Base-by-base conservation (phyloP, 2,329 filamentous ascomycete genomes). In the Ilyonectria robusta region DNA sequence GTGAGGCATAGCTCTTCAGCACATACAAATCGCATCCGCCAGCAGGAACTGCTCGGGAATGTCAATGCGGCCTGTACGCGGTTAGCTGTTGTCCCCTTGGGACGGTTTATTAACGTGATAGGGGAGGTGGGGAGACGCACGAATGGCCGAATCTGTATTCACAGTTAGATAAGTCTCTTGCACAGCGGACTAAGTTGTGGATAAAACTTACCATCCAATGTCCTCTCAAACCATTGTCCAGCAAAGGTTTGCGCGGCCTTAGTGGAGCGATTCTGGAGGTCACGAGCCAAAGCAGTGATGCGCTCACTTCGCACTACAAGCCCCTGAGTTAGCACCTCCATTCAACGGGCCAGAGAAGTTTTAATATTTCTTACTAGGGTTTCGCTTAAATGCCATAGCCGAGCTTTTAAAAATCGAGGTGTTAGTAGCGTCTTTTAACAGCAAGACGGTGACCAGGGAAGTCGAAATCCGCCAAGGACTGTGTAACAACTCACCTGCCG, bases 41-140 rank as follows among this genome's bases (percentile, higher is more conserved):
- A 73, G 48, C 2, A 73, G 51, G 44, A 73, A 72, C 53, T 61
- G 55, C 37, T 73, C 71, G 0, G 71, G 71, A 1, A 73, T 65
- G 2, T 73, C 71, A 2, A 73, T 66, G 17, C 69, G 13, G 29
- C 67, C 19, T 13, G 40, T 17, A 29, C 42, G 15, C 19, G 33
- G 53, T 63, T 37, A 26, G 29, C 35, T 48, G 13, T 7, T 29
- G 5, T 7, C n/a, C 40, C 8, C 5, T 42, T 19, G 17, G 15
- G 7, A 19, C 31, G 8, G 7, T 8, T 6, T 8, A 42, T n/a
- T 7, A 2, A n/a, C 8, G 40, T n/a, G 7, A 9, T n/a, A 42
- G n/a, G 15, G 40, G 4, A 17, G n/a, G 6, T 3, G 3, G 40
- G 6, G n/a, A 42, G 40, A 42, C 40, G n/a, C n/a, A 42, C 40